These are phyloP conservation scores for Botrytis cinerea DNA, from an alignment of 2,329 filamentous ascomycete genomes.

Conservation along the genomic window DNA sequence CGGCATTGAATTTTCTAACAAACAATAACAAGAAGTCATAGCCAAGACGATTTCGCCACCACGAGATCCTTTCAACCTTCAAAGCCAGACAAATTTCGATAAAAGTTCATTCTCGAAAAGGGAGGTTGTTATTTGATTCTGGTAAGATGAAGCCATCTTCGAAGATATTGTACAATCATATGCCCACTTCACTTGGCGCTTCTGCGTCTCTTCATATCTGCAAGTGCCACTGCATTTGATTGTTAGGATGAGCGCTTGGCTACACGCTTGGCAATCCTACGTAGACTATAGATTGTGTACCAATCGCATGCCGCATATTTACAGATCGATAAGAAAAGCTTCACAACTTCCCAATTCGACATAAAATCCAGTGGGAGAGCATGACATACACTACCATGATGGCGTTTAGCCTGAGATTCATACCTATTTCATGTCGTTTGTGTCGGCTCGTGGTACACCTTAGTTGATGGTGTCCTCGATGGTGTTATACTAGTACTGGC, in stretches of 20 bases:
- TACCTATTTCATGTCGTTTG: neutral
- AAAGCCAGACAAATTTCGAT: neutral
- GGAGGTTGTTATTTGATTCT: conserved; percentile 19
- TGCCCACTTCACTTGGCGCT: conserved; percentile 15
- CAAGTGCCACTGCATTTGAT: conserved; percentile 14
- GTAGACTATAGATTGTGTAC: neutral
- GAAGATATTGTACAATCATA: conserved; percentile 16
- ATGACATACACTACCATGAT: neutral
- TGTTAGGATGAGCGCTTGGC: conserved; percentile 8
- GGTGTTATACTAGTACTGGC: conserved; percentile 6
- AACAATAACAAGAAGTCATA: neutral
- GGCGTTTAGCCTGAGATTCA: conserved; percentile 23
- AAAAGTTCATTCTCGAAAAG: conserved; percentile 13
- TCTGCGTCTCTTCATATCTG: conserved; percentile 22
- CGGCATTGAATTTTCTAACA: neutral
- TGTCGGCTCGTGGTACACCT: conserved; percentile 5
- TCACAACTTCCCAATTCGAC: conserved; percentile 19
- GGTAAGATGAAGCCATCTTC: conserved; percentile 16
- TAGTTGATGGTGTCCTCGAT: neutral
- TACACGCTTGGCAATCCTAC: conserved; percentile 19
- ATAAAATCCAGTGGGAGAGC: neutral
- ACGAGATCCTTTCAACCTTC: neutral
- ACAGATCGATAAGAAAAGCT: conserved; percentile 19
- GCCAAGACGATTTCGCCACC: conserved; percentile 19
- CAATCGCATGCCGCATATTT: conserved; percentile 5